Evolutionary conservation across 371 early-diverging fungal species (phyloP), one percentile per base, ranked within the genome.

Genomic region (Circinella minor): DNA sequence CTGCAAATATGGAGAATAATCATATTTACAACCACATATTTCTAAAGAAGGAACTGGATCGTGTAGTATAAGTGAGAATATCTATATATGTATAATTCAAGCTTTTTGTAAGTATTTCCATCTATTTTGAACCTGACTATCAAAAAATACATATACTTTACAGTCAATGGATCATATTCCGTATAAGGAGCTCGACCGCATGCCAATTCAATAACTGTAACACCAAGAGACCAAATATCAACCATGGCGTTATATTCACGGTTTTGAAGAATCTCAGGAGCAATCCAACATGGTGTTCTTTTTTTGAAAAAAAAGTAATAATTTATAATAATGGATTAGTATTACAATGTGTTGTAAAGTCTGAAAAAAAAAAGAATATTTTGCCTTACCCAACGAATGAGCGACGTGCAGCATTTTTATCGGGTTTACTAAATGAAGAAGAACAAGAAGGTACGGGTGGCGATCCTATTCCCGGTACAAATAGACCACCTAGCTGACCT

Each of bases 181-280:
- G 94, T 91, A 69, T 91, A 93, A 6, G 98, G 98, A 4, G 98
- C 98, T 63, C 89, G 90, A 10, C 98, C 98, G 27, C 92, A 94
- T 13, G 96, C 94, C 51, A 99, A 85, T 77, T 99, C 99, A 61
- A 96, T 93, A 38, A 94, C 91, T 4, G 99, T 98, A 68, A 99
- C 97, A 1, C 99, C 99, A n/a, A 98, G 83, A 0, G 93, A 90
- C 96, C 96, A 96, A 34, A 96, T 87, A 77, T 96, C 96, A 7
- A 89, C 89, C 79, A 91, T 93, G 64, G 81, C 86, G 68, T 93
- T 93, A 76, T 91, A 92, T 3, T 87, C 84, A 51, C 84, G 81
- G 15, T 91, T 89, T 68, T 93, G 89, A 11, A 94, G 83, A 5
- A 96, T 95, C 63, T 97, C 98, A 3, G 94, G 95, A 1, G 94